Conservation (phyloP, 139 green algal species). For the Picochlorum sp. region DNA sequence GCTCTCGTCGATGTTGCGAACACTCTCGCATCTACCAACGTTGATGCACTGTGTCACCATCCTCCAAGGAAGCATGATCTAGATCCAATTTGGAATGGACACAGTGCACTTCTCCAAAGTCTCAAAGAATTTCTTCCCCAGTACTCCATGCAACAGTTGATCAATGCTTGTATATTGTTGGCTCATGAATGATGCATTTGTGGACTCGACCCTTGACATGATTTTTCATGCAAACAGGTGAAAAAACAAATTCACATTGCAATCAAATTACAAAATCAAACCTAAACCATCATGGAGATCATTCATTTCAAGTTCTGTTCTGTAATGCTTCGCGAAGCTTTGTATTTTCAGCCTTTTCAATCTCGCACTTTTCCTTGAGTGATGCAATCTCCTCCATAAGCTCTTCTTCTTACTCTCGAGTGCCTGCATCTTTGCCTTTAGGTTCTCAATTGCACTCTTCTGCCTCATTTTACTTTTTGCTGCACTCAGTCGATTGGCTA, state of each 20-base stretch:
- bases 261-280: not conserved
- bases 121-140: no score
- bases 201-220: no score
- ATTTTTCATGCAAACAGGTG: no score
- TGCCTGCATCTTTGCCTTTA: constrained; percentile 7
- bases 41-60: no score
- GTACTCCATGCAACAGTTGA: no score
- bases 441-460: constrained; percentile 29
- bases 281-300: constrained; percentile 26
- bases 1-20: no score
- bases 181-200: no score
- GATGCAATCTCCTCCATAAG: constrained; percentile 8
- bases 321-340: not conserved
- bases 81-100: no score
- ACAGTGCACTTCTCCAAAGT: no score
- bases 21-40: no score
- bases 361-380: not conserved
- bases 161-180: no score
- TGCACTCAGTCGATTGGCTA: constrained; percentile 62
- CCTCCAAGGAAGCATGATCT: no score
- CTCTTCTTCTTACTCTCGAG: constrained; percentile 3
- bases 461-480: constrained; percentile 72
- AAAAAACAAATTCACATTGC: not conserved
- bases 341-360: not conserved
- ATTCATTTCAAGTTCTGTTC: constrained; percentile 12